These are phyloP conservation scores for Phaffia rhodozyma DNA, from an alignment of 1,284 basidiomycete species.

Conservation along the genomic window DNA sequence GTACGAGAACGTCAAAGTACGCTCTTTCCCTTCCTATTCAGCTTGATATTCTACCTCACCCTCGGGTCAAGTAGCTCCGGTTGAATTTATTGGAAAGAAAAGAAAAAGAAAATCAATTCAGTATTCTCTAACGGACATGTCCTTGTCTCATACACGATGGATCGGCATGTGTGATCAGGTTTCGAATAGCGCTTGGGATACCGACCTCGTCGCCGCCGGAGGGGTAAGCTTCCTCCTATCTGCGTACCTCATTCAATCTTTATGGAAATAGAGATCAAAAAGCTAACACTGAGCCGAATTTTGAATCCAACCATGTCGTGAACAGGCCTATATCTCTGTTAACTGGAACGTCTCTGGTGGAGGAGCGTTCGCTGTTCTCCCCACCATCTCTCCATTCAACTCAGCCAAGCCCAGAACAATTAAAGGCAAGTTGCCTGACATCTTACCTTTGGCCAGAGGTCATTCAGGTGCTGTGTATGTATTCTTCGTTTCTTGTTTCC, in stretches of 20 bases:
- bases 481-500: not conserved
- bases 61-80: not conserved
- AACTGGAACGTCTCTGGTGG: constrained; percentile 96
- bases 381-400: constrained; percentile 62
- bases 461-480: constrained; percentile 39
- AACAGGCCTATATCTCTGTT: constrained; percentile 67
- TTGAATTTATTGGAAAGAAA: not conserved
- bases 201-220: constrained; percentile 81
- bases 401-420: constrained; percentile 30
- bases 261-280: too few relatives aligned
- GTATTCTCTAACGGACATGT: not conserved
- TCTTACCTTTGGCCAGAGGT: constrained; percentile 79
- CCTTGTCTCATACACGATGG: constrained; percentile 1
- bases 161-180: constrained; percentile 31
- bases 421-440: constrained; percentile 76
- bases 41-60: not conserved
- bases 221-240: constrained; percentile 43
- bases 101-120: not conserved
- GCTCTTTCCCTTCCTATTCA: not conserved
- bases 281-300: not conserved
- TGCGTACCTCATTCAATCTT: not conserved
- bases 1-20: constrained; percentile 74
- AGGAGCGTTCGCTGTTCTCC: constrained; percentile 86
- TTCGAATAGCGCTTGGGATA: constrained; percentile 87
- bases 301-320: not conserved